These are phyloP conservation scores for Phytopythium delawarense DNA, from an alignment of 352 stramenopile genomes.

Conservation along the genomic window DNA sequence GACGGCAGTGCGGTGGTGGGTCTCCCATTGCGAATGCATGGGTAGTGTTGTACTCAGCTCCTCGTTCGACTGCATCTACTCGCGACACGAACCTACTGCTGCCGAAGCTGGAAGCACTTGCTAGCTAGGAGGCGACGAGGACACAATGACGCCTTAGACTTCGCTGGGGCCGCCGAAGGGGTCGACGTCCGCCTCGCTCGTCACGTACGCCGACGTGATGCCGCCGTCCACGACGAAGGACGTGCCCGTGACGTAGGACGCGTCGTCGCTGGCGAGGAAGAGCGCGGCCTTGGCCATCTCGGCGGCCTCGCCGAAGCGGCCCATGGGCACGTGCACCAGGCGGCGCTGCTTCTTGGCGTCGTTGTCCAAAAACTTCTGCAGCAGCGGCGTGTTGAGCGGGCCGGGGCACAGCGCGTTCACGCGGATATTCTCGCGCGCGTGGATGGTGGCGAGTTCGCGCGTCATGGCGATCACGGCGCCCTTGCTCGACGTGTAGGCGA, in stretches of 20 bases:
- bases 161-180: conserved; percentile 78
- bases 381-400: conserved; percentile 80
- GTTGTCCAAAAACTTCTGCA: conserved; percentile 85
- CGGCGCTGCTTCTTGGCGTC: conserved; percentile 84
- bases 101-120: neutral
- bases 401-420: conserved; percentile 86
- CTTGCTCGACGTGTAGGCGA: conserved; percentile 88
- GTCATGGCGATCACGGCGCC: conserved; percentile 86
- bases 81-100: neutral
- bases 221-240: conserved; percentile 87
- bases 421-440: conserved; percentile 85
- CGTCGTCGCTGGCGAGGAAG: conserved; percentile 82
- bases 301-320: conserved; percentile 77
- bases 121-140: neutral
- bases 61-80: conserved; percentile 6
- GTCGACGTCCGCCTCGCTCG: conserved; percentile 71
- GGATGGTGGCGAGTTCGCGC: conserved; percentile 80
- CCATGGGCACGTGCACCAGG: conserved; percentile 86
- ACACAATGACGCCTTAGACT: conserved; percentile 29
- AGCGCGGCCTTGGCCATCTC: conserved; percentile 88
- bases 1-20: neutral
- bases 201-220: conserved; percentile 85
- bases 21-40: neutral
- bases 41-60: neutral
- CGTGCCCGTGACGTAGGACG: conserved; percentile 85